Percentiles rank a stretch among this genome's conserved stretches.
Conservation (phyloP, 148 eudicot species). For the Talinum fruticosum region DNA sequence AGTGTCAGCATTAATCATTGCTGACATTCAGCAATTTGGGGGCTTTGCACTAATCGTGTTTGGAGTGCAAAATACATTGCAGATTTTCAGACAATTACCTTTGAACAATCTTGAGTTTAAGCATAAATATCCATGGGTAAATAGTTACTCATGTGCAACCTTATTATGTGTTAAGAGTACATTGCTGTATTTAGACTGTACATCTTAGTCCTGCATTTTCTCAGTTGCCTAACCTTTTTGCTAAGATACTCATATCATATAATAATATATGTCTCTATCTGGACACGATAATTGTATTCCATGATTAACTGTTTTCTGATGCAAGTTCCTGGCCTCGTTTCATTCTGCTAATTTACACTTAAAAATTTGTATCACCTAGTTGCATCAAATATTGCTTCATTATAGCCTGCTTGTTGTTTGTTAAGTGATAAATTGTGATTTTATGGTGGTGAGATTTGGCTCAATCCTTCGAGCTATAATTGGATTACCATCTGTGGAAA, state of each 20-base stretch:
- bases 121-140: too few species aligned
- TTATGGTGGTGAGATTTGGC: not conserved
- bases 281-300: too few species aligned
- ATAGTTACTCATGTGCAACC: not conserved
- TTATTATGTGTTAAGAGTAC: too few species aligned
- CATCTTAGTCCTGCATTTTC: not conserved
- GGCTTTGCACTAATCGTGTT: too few species aligned
- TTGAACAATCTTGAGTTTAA: not conserved
- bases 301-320: not conserved
- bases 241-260: not conserved
- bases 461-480: not conserved
- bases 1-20: too few species aligned
- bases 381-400: too few species aligned
- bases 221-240: not conserved
- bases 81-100: too few species aligned
- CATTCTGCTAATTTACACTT: not conserved
- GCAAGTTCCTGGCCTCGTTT: not conserved
- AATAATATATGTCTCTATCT: not conserved
- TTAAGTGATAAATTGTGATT: not conserved
- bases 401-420: not conserved
- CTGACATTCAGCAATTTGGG: too few species aligned
- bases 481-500: not conserved
- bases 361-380: not conserved
- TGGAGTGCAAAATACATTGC: too few species aligned
- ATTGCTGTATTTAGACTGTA: not conserved